A percentile compares a stretch with the other conserved stretches of the same genome.
Evolutionary conservation across 768 basidiomycete species (phyloP).

Genomic region (Auriscalpium vulgare): DNA sequence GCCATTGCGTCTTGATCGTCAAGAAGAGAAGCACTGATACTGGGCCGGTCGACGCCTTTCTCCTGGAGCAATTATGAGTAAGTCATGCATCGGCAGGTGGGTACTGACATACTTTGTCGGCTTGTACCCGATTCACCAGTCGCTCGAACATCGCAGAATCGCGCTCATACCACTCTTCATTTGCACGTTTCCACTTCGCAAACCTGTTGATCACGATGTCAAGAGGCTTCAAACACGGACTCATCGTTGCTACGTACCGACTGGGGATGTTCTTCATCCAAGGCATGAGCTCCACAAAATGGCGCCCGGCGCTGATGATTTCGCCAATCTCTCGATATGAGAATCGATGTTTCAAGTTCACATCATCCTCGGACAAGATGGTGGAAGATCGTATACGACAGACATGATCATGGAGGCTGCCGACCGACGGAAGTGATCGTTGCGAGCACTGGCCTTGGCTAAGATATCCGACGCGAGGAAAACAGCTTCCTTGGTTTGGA

Average conservation of each 20-base stretch:
- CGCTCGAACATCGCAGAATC: constrained; percentile 11
- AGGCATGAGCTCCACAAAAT: constrained; percentile 13
- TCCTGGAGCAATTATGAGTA: not conserved
- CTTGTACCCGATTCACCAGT: constrained; percentile 4
- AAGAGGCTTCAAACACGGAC: not conserved
- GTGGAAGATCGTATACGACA: constrained; percentile 8
- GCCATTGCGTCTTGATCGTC: constrained; percentile 6
- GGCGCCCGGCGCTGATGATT: constrained; percentile 10
- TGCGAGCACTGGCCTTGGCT: constrained; percentile 3
- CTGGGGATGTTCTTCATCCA: constrained; percentile 15
- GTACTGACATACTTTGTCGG: constrained; percentile 2
- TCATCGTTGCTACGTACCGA: not conserved
- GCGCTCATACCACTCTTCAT: constrained; percentile 10
- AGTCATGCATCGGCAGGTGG: not conserved
- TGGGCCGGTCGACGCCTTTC: constrained; percentile 6
- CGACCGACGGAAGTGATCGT: constrained; percentile 6
- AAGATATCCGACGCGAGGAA: constrained; percentile 8
- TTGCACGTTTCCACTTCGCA: constrained; percentile 17
- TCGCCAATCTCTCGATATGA: constrained; percentile 7
- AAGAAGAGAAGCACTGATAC: constrained; percentile 2
- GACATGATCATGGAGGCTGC: constrained; percentile 13
- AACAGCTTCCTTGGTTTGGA: constrained; percentile 8
- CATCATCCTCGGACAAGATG: constrained; percentile 3
- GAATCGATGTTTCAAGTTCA: constrained; percentile 8
- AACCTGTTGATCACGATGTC: not conserved